Conservation (phyloP, 1,284 basidiomycete species). For the Phenoliferia sp. region DNA sequence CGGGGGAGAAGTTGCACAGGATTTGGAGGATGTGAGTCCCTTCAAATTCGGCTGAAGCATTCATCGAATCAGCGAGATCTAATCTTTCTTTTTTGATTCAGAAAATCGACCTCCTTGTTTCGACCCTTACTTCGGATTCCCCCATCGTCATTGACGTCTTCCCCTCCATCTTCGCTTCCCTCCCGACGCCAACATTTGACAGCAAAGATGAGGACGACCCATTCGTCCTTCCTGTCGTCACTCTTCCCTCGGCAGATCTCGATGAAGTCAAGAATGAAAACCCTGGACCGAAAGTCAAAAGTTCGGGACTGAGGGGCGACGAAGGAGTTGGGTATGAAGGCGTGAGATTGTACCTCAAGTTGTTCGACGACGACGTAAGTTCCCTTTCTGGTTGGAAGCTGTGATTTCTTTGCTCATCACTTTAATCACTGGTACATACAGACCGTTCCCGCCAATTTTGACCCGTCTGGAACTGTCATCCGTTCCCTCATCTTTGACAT, state of each 20-base stretch:
- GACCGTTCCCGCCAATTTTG: slow-evolving; percentile 19
- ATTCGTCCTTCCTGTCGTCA: slow-evolving; percentile 65
- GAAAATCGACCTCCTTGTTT: slow-evolving; percentile 21
- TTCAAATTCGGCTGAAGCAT: too few relatives aligned
- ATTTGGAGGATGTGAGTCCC: slow-evolving; percentile 31
- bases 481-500: slow-evolving; percentile 74
- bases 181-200: background rate
- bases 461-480: slow-evolving; percentile 19
- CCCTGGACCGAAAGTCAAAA: background rate
- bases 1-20: slow-evolving; percentile 22
- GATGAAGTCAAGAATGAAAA: background rate
- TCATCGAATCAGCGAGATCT: background rate
- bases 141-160: slow-evolving; percentile 13
- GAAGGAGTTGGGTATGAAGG: slow-evolving; percentile 57
- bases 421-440: background rate
- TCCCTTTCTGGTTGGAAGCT: background rate
- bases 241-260: slow-evolving; percentile 21
- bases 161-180: slow-evolving; percentile 28
- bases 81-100: background rate
- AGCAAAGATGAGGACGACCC: slow-evolving; percentile 51
- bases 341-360: slow-evolving; percentile 58
- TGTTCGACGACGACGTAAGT: slow-evolving; percentile 76
- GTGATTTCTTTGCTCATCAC: background rate
- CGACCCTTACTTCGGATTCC: slow-evolving; percentile 9
- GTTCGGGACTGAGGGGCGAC: slow-evolving; percentile 49